Base-by-base conservation (phyloP, 2,329 filamentous ascomycete species). In the Diaporthe destruens region DNA sequence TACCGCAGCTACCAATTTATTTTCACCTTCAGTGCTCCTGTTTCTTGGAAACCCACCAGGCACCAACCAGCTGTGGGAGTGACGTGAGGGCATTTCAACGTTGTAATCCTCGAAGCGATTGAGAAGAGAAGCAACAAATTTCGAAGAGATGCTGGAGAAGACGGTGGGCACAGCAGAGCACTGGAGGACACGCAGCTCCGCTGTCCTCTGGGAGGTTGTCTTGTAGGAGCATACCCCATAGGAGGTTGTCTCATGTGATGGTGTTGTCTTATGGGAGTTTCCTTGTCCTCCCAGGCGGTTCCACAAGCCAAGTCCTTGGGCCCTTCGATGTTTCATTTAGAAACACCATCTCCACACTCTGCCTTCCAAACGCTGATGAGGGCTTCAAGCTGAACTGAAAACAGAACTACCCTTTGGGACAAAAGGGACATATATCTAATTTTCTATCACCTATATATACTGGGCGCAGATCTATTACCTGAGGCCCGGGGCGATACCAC, bases 381-480 rank as follows among this genome's bases (percentile, higher is more conserved):
- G n/a, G 12, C 0, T 23, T 23, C 8, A 49, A 14, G 20, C 20
- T 49, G 18, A 49, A n/a, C 7, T 49, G 18, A n/a, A 11, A 1
- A n/a, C 20, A n/a, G 20, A 20, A 7, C 20, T 6, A 49, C 20
- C 2, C 6, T 47, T 20, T 47, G 7, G 7, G 14, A 14, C 39
- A 16, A 42, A 49, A 9, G 2, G 6, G 20, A 20, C 3, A n/a
- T 8, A 20, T 3, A 8, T 51, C 23, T 1, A 4, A 1, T 18
- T 3, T 16, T 4, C 11, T 7, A 1, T 14, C 16, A 51, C 18
- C 44, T n/a, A 1, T 36, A 29, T 65, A 65, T 8, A 32, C 12
- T 39, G 44, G 59, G 25, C 59, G 59, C 20, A 65, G 14, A 36
- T 65, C 59, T 34, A 65, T 65, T 29, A 65, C 25, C 44, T 65